A percentile compares a stretch with the other conserved stretches of the same genome.
phyloP scores from a whole-genome alignment of 768 basidiomycete species.

The Amyloporia xantha region DNA sequence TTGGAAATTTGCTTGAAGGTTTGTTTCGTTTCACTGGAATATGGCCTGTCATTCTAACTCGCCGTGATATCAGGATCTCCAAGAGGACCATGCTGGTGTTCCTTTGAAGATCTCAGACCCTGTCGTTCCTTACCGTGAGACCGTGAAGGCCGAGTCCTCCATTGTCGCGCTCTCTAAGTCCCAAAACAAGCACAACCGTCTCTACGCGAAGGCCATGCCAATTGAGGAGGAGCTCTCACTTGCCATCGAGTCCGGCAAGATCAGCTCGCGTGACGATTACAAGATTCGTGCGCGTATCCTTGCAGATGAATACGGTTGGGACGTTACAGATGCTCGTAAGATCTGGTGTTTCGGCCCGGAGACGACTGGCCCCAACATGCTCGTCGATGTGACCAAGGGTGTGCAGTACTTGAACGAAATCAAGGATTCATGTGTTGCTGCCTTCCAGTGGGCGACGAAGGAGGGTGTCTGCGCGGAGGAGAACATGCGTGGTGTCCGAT shows the following conservation, averaged over 20 bases:
- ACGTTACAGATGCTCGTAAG: constrained; percentile 98
- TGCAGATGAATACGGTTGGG: constrained; percentile 97
- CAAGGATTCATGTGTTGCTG: constrained; percentile 99
- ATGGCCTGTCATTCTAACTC: neutral
- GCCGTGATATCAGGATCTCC: constrained; percentile 64
- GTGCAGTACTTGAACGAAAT: constrained; percentile 99
- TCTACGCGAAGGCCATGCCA: constrained; percentile 90
- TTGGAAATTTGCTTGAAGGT: constrained; percentile 99
- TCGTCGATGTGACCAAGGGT: constrained; percentile 98
- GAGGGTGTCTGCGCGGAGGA: constrained; percentile 96
- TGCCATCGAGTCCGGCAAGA: constrained; percentile 83
- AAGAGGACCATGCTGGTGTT: constrained; percentile 99
- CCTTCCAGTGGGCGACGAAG: constrained; percentile 99
- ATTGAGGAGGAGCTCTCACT: constrained; percentile 90
- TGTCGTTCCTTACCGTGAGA: constrained; percentile 97
- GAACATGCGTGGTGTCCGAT: constrained; percentile 96
- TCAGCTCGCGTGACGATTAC: constrained; percentile 94
- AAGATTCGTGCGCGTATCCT: constrained; percentile 92
- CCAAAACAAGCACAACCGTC: constrained; percentile 99
- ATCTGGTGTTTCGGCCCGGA: constrained; percentile 99
- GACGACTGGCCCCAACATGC: constrained; percentile 91
- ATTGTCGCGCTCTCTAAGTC: constrained; percentile 98
- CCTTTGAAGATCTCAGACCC: constrained; percentile 98
- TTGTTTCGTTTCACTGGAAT: constrained; percentile 4
- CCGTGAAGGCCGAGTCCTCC: constrained; percentile 90